Evolutionary conservation across 805 yeast species (phyloP).

Genomic region (Metschnikowia rubicola): DNA sequence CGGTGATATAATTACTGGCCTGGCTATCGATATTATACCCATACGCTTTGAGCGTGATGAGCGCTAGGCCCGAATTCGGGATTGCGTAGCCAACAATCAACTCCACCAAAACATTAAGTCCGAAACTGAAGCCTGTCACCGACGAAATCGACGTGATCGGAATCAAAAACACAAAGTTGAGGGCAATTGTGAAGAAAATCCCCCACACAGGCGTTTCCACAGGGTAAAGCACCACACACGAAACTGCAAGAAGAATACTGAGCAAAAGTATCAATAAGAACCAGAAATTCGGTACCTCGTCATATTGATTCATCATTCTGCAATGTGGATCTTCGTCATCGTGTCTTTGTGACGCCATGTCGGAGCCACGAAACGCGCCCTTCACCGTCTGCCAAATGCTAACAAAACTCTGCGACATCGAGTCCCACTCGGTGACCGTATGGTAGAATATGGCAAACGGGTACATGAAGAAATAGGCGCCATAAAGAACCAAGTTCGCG

Average conservation of each 20-base stretch:
- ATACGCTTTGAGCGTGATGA: constrained; percentile 52
- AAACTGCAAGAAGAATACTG: constrained; percentile 42
- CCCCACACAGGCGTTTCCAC: constrained; percentile 65
- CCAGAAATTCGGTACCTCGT: constrained; percentile 78
- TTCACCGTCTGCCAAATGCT: constrained; percentile 30
- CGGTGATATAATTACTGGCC: constrained; percentile 50
- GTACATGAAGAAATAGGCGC: constrained; percentile 52
- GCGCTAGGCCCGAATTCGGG: constrained; percentile 63
- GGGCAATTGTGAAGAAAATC: constrained; percentile 51
- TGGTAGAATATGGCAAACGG: constrained; percentile 55
- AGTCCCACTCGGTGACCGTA: constrained; percentile 42
- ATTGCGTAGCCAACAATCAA: constrained; percentile 61
- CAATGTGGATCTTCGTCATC: constrained; percentile 49
- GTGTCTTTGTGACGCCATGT: too few relatives aligned
- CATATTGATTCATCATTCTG: constrained; percentile 54
- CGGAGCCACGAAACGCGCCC: constrained; percentile 21
- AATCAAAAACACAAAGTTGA: constrained; percentile 52
- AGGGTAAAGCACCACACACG: constrained; percentile 45
- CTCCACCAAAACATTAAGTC: constrained; percentile 61
- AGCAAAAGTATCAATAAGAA: constrained; percentile 44
- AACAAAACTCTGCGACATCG: constrained; percentile 37
- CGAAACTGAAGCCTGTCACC: constrained; percentile 56
- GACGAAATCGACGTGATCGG: constrained; percentile 64
- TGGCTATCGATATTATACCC: constrained; percentile 61
- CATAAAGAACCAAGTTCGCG: constrained; percentile 56